Conservation (phyloP, 345 rosid genomes). For the Eucalyptus pumila region DNA sequence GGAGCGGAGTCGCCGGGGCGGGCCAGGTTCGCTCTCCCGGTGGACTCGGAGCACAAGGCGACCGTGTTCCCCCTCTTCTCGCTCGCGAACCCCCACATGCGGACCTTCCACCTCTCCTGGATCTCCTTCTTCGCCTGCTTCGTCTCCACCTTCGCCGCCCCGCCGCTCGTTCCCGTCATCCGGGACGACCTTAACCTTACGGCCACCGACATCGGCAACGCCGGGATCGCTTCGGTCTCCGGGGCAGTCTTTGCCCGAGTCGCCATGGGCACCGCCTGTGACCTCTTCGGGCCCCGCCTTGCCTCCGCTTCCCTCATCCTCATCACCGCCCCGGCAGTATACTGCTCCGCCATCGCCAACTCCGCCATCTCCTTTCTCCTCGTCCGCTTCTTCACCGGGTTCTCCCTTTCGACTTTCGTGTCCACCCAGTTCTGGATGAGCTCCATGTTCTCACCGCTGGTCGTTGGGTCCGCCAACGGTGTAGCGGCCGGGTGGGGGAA, state of each 20-base stretch:
- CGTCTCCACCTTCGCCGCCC: slow-evolving; percentile 19
- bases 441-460: not conserved
- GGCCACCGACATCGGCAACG: slow-evolving; percentile 1
- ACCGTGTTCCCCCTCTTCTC: slow-evolving; percentile 1
- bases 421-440: slow-evolving; percentile 11
- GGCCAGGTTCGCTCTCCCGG: slow-evolving; percentile 3
- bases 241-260: not conserved
- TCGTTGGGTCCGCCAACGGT: slow-evolving; percentile 2
- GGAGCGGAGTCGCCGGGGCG: not conserved
- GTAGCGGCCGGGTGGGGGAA: slow-evolving; percentile 10
- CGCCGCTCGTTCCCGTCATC: slow-evolving; percentile 9
- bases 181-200: slow-evolving; percentile 18
- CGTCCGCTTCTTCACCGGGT: not conserved
- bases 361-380: not conserved
- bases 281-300: slow-evolving; percentile 4
- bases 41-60: slow-evolving; percentile 18
- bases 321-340: not conserved
- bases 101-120: slow-evolving; percentile 18
- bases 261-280: slow-evolving; percentile 2
- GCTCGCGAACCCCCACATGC: slow-evolving; percentile 8
- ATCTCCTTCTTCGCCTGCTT: slow-evolving; percentile 13
- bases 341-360: not conserved
- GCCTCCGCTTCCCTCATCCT: not conserved
- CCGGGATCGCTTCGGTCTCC: slow-evolving; percentile 5
- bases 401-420: slow-evolving; percentile 4